These are phyloP conservation scores for Acer yangbiense DNA, from an alignment of 345 rosid genomes.

Conservation along the genomic window DNA sequence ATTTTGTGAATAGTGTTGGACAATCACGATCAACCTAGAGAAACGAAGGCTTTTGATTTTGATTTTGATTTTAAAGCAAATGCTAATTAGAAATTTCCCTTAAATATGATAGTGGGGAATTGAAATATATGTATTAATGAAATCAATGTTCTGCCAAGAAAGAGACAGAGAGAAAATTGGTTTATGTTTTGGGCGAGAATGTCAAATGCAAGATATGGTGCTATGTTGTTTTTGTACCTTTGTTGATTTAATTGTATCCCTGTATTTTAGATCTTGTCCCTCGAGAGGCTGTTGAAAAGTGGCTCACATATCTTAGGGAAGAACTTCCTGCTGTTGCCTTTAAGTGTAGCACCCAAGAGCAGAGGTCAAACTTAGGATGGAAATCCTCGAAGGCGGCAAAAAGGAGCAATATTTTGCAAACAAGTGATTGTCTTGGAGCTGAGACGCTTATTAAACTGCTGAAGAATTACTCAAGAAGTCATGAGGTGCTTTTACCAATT, in stretches of 20 bases:
- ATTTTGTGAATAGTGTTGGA: not conserved
- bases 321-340: slow-evolving; percentile 97
- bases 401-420: slow-evolving; percentile 70
- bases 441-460: slow-evolving; percentile 87
- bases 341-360: slow-evolving; percentile 96
- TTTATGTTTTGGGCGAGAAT: not conserved
- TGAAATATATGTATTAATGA: not conserved
- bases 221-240: not conserved
- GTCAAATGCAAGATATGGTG: not conserved
- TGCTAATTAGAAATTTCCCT: not conserved
- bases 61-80: not conserved
- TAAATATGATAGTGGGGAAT: not conserved
- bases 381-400: slow-evolving; percentile 70
- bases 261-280: slow-evolving; percentile 86
- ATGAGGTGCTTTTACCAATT: slow-evolving; percentile 53
- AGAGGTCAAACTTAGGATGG: slow-evolving; percentile 92
- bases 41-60: not conserved
- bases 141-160: not conserved
- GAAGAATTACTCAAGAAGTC: slow-evolving; percentile 94
- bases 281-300: slow-evolving; percentile 93
- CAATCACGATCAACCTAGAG: not conserved
- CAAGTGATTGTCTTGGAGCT: slow-evolving; percentile 98
- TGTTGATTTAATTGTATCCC: not conserved
- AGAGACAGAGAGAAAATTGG: not conserved
- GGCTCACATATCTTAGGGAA: slow-evolving; percentile 93